These are phyloP conservation scores for Aureobasidium mangrovei DNA, from an alignment of 2,329 filamentous ascomycete species.

Conservation along the genomic window DNA sequence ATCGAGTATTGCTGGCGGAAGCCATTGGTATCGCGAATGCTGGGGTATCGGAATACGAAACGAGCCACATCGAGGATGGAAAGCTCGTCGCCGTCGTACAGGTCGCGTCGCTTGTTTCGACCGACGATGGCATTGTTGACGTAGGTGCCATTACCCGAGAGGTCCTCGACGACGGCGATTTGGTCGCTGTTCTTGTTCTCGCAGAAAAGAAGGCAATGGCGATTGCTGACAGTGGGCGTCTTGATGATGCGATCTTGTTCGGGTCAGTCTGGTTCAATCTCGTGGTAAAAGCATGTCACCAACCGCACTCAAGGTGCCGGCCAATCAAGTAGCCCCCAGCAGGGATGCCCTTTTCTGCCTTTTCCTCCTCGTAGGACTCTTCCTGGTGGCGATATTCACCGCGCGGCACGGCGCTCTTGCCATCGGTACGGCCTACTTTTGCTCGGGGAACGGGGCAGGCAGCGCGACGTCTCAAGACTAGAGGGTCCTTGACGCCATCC, in stretches of 20 bases:
- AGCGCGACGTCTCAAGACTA: slow-evolving; percentile 68
- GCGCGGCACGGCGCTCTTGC: slow-evolving; percentile 38
- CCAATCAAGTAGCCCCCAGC: slow-evolving; percentile 86
- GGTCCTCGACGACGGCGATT: slow-evolving; percentile 74
- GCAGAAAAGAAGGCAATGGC: slow-evolving; percentile 63
- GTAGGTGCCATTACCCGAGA: slow-evolving; percentile 94
- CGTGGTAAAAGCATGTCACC: slow-evolving; percentile 28
- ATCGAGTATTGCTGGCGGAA: slow-evolving; percentile 84
- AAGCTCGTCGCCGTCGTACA: slow-evolving; percentile 85
- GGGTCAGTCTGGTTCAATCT: background rate
- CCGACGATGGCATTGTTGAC: slow-evolving; percentile 88
- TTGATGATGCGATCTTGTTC: slow-evolving; percentile 58
- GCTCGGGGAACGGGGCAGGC: slow-evolving; percentile 53
- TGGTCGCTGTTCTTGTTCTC: slow-evolving; percentile 50
- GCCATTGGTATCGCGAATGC: slow-evolving; percentile 59
- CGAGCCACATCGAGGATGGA: slow-evolving; percentile 75
- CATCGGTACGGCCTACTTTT: slow-evolving; percentile 28
- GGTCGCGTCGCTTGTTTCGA: slow-evolving; percentile 80
- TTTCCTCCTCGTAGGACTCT: slow-evolving; percentile 50
- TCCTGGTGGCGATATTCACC: slow-evolving; percentile 51
- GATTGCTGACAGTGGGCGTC: slow-evolving; percentile 76
- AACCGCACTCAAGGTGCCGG: slow-evolving; percentile 87
- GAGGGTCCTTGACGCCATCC: slow-evolving; percentile 43
- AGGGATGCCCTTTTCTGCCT: slow-evolving; percentile 44
- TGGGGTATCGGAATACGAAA: slow-evolving; percentile 87